A percentile compares a stretch with the other conserved stretches of the same genome.
phyloP scores from a whole-genome alignment of 495 filamentous ascomycete species.

The Bacidia gigantensis region DNA sequence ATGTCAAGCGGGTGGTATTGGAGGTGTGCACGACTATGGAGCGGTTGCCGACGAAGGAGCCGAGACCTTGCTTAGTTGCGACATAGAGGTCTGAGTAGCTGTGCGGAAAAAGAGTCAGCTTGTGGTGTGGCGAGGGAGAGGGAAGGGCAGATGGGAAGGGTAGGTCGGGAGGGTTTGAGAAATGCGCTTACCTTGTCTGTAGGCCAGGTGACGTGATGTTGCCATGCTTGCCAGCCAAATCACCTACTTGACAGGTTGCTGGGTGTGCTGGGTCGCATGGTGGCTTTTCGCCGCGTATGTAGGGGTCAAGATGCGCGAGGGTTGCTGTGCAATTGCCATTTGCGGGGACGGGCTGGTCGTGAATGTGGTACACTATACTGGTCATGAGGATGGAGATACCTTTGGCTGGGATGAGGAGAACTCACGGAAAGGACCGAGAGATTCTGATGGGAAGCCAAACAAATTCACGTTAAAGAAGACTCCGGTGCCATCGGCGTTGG shows the following conservation, averaged over 20 bases:
- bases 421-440: conserved; percentile 57
- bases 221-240: conserved; percentile 73
- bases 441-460: conserved; percentile 47
- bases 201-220: conserved; percentile 36
- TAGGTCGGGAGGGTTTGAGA: neutral
- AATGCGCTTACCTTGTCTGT: conserved; percentile 3
- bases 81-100: conserved; percentile 56
- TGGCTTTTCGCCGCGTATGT: conserved; percentile 47
- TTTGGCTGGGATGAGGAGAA: conserved; percentile 11
- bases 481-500: conserved; percentile 44
- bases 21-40: conserved; percentile 63
- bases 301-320: conserved; percentile 54
- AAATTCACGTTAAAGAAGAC: conserved; percentile 48
- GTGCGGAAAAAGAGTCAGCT: conserved; percentile 15
- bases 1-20: conserved; percentile 58
- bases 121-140: neutral
- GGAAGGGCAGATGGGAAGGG: conserved; percentile 6
- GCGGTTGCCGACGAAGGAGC: conserved; percentile 65
- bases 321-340: conserved; percentile 70
- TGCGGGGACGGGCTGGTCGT: conserved; percentile 55
- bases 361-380: conserved; percentile 66
- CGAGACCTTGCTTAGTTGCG: conserved; percentile 40
- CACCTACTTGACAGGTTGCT: conserved; percentile 67
- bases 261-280: conserved; percentile 49
- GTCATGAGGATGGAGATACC: neutral